Evolutionary conservation across 768 basidiomycete species (phyloP).

Genomic region (Cyclocybe aegerita): DNA sequence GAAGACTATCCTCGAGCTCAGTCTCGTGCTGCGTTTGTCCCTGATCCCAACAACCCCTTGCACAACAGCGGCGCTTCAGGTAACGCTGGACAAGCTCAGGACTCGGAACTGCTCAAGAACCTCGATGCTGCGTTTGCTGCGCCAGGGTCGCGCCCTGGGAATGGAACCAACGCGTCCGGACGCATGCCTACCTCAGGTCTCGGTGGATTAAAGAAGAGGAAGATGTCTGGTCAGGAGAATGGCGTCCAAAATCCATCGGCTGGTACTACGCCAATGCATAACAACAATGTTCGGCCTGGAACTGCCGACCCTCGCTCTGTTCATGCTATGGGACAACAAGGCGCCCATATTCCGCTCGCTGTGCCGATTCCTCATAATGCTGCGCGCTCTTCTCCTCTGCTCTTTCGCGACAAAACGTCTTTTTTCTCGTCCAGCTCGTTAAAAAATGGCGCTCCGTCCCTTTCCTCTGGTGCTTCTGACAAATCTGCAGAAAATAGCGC

Average conservation of each 20-base stretch:
- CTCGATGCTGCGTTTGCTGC: no score
- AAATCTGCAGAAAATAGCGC: slow-evolving; percentile 15
- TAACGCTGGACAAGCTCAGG: no score
- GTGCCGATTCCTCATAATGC: slow-evolving; percentile 25
- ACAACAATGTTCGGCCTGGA: slow-evolving; percentile 18
- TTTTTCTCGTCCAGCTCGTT: slow-evolving; percentile 15
- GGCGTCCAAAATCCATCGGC: not conserved
- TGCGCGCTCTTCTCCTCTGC: slow-evolving; percentile 17
- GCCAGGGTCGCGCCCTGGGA: no score
- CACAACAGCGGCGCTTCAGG: no score
- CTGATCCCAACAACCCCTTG: no score
- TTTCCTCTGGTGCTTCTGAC: slow-evolving; percentile 3
- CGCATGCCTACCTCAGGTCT: slow-evolving; percentile 9
- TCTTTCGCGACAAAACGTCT: slow-evolving; percentile 12
- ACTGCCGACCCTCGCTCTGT: slow-evolving; percentile 25
- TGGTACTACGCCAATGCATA: slow-evolving; percentile 4
- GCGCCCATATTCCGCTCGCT: slow-evolving; percentile 3
- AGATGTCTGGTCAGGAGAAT: slow-evolving; percentile 7
- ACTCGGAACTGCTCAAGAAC: no score
- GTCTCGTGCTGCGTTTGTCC: no score
- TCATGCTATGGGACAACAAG: slow-evolving; percentile 1
- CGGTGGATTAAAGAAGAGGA: slow-evolving; percentile 9
- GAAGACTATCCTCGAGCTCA: no score
- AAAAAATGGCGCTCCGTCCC: slow-evolving; percentile 17
- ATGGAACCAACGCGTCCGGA: no score